Evolutionary conservation across 257 asterid genomes (phyloP).

Genomic region (Fraxinus cuspidata): DNA sequence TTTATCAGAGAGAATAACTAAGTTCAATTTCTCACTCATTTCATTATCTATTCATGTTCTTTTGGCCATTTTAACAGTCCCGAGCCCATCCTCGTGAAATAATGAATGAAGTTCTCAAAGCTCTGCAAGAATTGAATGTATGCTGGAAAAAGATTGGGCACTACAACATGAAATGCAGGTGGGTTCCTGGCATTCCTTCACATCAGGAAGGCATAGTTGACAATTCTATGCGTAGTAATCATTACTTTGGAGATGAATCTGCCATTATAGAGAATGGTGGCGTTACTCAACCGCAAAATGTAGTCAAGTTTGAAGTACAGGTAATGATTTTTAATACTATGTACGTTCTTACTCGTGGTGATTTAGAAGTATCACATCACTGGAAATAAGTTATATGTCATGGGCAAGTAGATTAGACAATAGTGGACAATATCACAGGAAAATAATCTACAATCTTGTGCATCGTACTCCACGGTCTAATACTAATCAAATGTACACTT

Average conservation of each 20-base stretch:
- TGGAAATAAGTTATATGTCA: not conserved
- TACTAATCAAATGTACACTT: not conserved
- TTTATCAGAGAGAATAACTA: not conserved
- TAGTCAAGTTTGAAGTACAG: slow-evolving; percentile 96
- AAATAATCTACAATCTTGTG: not conserved
- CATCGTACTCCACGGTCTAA: not conserved
- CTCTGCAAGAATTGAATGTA: slow-evolving; percentile 72
- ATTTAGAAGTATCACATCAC: not conserved
- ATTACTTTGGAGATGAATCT: slow-evolving; percentile 56
- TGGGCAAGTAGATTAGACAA: not conserved
- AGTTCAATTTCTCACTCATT: not conserved
- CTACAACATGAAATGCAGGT: slow-evolving; percentile 83
- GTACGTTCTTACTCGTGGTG: not conserved
- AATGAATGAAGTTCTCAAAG: slow-evolving; percentile 77
- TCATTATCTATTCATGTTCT: not conserved
- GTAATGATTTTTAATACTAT: slow-evolving; percentile 33
- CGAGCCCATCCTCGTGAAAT: slow-evolving; percentile 85
- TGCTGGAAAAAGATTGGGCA: slow-evolving; percentile 76
- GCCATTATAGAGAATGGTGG: slow-evolving; percentile 60
- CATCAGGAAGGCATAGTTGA: slow-evolving; percentile 40
- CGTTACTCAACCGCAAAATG: slow-evolving; percentile 41
- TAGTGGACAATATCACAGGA: not conserved
- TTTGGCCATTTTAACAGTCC: slow-evolving; percentile 46
- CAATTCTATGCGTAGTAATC: slow-evolving; percentile 49
- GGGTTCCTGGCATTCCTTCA: slow-evolving; percentile 52